Percentiles rank a stretch among this genome's conserved stretches.
Evolutionary conservation across 192 early-diverging fungal genomes (phyloP).

Genomic region (Rhizoclosmatium sp.): DNA sequence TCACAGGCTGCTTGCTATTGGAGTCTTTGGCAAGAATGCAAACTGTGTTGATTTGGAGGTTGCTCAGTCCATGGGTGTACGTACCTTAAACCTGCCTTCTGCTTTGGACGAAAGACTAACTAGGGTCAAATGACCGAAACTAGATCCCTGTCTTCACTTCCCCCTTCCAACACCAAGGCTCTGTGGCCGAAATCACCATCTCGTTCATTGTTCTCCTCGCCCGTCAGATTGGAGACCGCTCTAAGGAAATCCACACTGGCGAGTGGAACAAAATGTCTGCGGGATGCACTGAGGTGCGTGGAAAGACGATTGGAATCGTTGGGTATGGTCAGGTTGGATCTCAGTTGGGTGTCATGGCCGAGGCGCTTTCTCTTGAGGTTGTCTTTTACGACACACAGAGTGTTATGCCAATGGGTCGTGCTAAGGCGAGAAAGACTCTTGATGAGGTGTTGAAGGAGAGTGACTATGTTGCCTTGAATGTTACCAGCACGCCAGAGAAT

Average conservation of each 20-base stretch:
- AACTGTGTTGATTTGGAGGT: constrained; percentile 48
- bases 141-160: constrained; percentile 58
- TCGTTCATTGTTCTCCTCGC: constrained; percentile 53
- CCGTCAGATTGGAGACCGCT: constrained; percentile 56
- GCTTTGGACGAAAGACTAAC: too few relatives aligned
- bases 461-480: constrained; percentile 55
- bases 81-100: neutral
- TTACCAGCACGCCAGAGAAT: constrained; percentile 49
- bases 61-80: constrained; percentile 54
- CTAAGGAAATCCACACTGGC: constrained; percentile 52
- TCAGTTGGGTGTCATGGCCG: constrained; percentile 59
- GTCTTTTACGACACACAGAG: constrained; percentile 57
- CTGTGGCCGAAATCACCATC: constrained; percentile 56
- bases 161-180: constrained; percentile 55
- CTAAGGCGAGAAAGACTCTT: constrained; percentile 40
- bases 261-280: constrained; percentile 61
- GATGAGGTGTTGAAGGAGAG: constrained; percentile 49
- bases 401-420: constrained; percentile 57
- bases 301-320: constrained; percentile 62
- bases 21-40: constrained; percentile 48
- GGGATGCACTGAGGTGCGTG: constrained; percentile 57
- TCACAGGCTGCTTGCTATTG: constrained; percentile 52
- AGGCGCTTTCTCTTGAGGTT: constrained; percentile 54
- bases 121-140: too few relatives aligned
- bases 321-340: constrained; percentile 61